A percentile compares a stretch with the other conserved stretches of the same genome.
Conservation (phyloP, 495 filamentous ascomycete genomes). For the Achaetomiella virescens region DNA sequence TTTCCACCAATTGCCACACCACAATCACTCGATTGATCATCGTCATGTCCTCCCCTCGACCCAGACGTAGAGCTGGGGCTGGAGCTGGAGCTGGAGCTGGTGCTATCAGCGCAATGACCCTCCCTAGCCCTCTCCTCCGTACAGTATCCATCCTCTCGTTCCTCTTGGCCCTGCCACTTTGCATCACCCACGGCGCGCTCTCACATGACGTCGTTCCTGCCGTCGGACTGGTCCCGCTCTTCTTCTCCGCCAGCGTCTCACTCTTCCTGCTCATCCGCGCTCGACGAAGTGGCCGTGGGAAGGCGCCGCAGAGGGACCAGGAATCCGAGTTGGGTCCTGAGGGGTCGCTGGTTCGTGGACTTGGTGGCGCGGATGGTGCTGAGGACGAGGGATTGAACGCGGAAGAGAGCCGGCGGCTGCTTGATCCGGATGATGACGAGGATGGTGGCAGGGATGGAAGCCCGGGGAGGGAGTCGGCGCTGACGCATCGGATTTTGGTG, state of each 20-base stretch:
- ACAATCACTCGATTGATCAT: neutral
- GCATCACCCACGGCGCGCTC: slow-evolving; percentile 36
- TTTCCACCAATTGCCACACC: no score
- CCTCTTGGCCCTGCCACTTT: slow-evolving; percentile 49
- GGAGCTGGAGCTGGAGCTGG: neutral
- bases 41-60: neutral
- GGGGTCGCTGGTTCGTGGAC: neutral
- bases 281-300: neutral
- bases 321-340: neutral
- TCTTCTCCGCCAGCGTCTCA: slow-evolving; percentile 28
- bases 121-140: slow-evolving; percentile 24
- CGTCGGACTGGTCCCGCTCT: slow-evolving; percentile 36
- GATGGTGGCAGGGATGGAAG: slow-evolving; percentile 14
- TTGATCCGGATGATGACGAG: slow-evolving; percentile 3
- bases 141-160: slow-evolving; percentile 42
- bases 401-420: slow-evolving; percentile 1
- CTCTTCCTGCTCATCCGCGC: slow-evolving; percentile 22
- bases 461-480: slow-evolving; percentile 4
- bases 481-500: slow-evolving; percentile 32
- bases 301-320: neutral
- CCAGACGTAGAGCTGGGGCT: no score
- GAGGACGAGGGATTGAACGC: neutral
- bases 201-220: slow-evolving; percentile 32
- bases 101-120: neutral
- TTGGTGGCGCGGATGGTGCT: slow-evolving; percentile 4